Evolutionary conservation across 2,329 filamentous ascomycete genomes (phyloP).

Genomic region (Penicillium capsulatum): DNA sequence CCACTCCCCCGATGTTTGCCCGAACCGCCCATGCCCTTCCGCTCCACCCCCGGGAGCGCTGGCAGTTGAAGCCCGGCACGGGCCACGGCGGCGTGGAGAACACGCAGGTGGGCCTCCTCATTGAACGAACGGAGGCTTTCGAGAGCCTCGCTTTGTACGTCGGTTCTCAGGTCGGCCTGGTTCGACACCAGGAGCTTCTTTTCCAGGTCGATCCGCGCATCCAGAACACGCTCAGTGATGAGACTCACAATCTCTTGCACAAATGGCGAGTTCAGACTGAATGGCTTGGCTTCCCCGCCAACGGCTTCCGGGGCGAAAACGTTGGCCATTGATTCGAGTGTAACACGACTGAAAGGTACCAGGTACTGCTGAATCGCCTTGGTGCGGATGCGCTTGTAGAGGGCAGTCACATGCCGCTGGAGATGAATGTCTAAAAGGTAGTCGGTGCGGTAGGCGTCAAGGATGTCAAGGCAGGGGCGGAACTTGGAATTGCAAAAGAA

Average conservation of each 20-base stretch:
- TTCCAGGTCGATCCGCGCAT: slow-evolving; percentile 80
- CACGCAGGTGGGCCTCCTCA: slow-evolving; percentile 67
- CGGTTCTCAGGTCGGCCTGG: slow-evolving; percentile 60
- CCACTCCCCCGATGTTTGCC: neutral
- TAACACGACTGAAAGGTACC: slow-evolving; percentile 82
- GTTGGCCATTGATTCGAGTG: slow-evolving; percentile 69
- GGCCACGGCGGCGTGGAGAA: slow-evolving; percentile 72
- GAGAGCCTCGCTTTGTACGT: slow-evolving; percentile 67
- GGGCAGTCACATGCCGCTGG: slow-evolving; percentile 62
- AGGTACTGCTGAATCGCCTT: slow-evolving; percentile 96
- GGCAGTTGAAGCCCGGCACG: slow-evolving; percentile 71
- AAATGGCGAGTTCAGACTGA: slow-evolving; percentile 53
- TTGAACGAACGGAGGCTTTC: slow-evolving; percentile 67
- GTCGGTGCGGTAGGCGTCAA: slow-evolving; percentile 76
- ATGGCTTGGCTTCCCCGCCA: slow-evolving; percentile 50
- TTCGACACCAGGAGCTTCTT: slow-evolving; percentile 73
- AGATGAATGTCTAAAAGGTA: slow-evolving; percentile 89
- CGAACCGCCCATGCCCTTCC: neutral
- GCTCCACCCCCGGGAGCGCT: slow-evolving; percentile 20
- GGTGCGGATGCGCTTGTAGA: slow-evolving; percentile 73
- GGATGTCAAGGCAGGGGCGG: slow-evolving; percentile 72
- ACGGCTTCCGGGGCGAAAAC: slow-evolving; percentile 60
- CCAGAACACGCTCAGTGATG: slow-evolving; percentile 67
- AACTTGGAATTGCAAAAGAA: slow-evolving; percentile 91
- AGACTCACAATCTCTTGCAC: slow-evolving; percentile 66